Percentiles rank a stretch among this genome's conserved stretches.
phyloP scores from a whole-genome alignment of 164 flowering plant species.

The Tetrastigma voinierianum region DNA sequence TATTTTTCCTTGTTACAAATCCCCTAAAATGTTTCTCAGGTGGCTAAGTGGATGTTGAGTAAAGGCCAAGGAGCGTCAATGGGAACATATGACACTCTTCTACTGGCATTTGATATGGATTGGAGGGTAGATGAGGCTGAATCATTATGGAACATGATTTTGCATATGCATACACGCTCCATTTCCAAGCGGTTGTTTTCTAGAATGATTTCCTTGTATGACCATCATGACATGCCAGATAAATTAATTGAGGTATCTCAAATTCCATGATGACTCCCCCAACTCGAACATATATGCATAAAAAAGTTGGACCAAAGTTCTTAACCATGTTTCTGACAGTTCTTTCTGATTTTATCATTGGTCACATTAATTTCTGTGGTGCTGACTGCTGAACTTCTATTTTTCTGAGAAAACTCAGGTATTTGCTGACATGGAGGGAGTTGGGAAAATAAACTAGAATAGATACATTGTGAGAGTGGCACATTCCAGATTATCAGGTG shows the following conservation, averaged over 20 bases:
- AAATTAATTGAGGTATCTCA: conserved; percentile 76
- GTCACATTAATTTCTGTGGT: background rate
- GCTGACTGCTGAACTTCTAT: background rate
- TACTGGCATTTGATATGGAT: conserved; percentile 93
- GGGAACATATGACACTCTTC: conserved; percentile 87
- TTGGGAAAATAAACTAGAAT: conserved; percentile 85
- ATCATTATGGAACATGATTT: conserved; percentile 84
- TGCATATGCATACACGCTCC: conserved; percentile 79
- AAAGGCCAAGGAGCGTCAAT: conserved; percentile 96
- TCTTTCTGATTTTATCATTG: background rate
- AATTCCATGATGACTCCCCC: no score
- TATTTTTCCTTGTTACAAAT: background rate
- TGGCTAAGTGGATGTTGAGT: conserved; percentile 95
- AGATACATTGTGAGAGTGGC: conserved; percentile 75
- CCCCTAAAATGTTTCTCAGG: conserved; percentile 31
- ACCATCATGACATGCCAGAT: conserved; percentile 69
- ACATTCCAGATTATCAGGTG: conserved; percentile 56
- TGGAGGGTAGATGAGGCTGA: conserved; percentile 89
- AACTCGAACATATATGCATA: background rate
- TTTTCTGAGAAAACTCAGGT: conserved; percentile 41
- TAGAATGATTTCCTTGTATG: conserved; percentile 85
- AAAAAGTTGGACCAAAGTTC: background rate
- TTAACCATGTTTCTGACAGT: background rate
- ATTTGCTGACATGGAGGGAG: conserved; percentile 98
- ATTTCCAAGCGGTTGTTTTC: conserved; percentile 81